Conservation (phyloP, 306 rosid species). For the Fagus crenata region DNA sequence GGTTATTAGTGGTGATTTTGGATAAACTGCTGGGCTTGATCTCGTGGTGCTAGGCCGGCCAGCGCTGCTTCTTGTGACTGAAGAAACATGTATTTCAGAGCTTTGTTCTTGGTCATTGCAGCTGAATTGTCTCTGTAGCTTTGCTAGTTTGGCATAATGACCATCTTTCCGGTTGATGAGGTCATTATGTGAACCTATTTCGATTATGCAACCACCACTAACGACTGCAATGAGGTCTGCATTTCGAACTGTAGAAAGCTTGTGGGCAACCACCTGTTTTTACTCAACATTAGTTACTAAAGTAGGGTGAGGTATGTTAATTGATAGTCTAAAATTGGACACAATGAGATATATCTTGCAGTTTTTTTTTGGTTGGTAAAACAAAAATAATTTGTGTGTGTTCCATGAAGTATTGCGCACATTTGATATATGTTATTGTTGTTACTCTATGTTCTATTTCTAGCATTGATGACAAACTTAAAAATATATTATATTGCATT, state of each 20-base stretch:
- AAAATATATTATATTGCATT: no score
- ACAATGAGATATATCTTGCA: no score
- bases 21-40: conserved; percentile 70
- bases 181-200: conserved; percentile 71
- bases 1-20: conserved; percentile 57
- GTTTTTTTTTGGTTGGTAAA: no score
- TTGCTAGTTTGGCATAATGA: conserved; percentile 76
- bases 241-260: conserved; percentile 84
- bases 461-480: no score
- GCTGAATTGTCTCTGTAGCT: conserved; percentile 72
- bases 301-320: background rate
- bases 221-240: conserved; percentile 86
- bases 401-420: no score
- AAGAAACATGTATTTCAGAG: conserved; percentile 37
- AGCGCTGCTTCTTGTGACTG: conserved; percentile 70
- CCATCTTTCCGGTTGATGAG: conserved; percentile 64
- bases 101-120: conserved; percentile 59
- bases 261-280: conserved; percentile 92
- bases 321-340: no score
- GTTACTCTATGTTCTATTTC: no score
- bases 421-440: no score
- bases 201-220: conserved; percentile 63
- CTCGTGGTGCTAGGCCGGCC: conserved; percentile 62
- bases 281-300: conserved; percentile 7
- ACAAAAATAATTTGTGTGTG: no score